phyloP scores from a whole-genome alignment of 306 rosid species.

The Vigna trinervia region DNA sequence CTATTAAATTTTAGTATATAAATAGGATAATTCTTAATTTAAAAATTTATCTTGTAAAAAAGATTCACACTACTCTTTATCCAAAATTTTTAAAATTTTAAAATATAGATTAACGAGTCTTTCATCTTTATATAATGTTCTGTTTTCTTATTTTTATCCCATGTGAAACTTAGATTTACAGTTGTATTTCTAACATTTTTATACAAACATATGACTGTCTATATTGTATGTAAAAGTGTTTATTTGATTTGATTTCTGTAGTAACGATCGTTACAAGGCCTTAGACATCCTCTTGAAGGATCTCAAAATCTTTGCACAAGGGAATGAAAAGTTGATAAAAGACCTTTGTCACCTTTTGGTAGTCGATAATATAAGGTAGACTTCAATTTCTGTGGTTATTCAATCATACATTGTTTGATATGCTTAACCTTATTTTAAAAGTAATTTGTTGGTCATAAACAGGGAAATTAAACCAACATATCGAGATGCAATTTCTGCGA shows the following conservation, averaged over 20 bases:
- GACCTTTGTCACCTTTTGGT: conserved; percentile 36
- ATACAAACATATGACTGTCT: neutral
- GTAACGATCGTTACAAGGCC: conserved; percentile 41
- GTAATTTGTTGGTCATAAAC: neutral
- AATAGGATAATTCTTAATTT: too few relatives aligned
- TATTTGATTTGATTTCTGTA: conserved; percentile 18
- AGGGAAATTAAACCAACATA: conserved; percentile 40
- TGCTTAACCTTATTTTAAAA: neutral
- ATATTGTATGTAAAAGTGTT: neutral
- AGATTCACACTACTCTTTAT: too few relatives aligned
- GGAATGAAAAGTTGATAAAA: conserved; percentile 12
- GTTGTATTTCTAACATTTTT: too few relatives aligned
- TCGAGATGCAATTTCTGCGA: conserved; percentile 34
- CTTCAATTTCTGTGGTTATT: neutral
- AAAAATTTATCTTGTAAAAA: too few relatives aligned
- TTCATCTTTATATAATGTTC: too few relatives aligned
- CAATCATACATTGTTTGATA: neutral
- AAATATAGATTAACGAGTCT: too few relatives aligned
- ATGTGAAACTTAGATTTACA: too few relatives aligned
- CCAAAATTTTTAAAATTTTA: too few relatives aligned
- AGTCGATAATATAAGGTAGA: conserved; percentile 42
- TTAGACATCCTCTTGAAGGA: conserved; percentile 45
- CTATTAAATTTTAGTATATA: too few relatives aligned
- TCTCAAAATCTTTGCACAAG: conserved; percentile 29
- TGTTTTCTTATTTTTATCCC: too few relatives aligned